Evolutionary conservation across 441 rosid species (phyloP), one percentile per base, ranked within the genome.

Genomic region (Eutrema salsugineum): DNA sequence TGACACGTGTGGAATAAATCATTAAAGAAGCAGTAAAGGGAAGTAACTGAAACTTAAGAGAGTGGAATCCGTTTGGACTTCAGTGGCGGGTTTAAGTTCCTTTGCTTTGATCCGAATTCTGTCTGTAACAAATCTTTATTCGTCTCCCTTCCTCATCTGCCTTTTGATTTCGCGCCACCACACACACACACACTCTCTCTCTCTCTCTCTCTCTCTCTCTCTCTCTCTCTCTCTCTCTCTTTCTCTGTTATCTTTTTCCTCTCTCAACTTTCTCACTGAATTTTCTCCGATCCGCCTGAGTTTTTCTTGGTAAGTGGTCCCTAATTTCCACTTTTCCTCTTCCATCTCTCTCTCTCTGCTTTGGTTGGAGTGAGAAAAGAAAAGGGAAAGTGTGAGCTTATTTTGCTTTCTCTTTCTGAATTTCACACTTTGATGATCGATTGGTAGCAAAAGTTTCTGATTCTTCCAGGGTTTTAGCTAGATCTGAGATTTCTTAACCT

Each of bases 111-210:
- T 42, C 73, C 44, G 63, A 75, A 73, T 73, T n/a, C n/a, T n/a
- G n/a, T n/a, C 72, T 49, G 35, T n/a, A 0, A 42, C 15, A 17
- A 5, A 3, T n/a, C 62, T 66, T 73, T 11, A 55, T 66, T 73
- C 66, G 3, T 65, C 71, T 28, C 19, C 64, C 64, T 55, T 63
- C 58, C 6, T 63, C 57, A 17, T 55, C 68, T 33, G 22, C 56
- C 38, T 66, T 38, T 7, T 40, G 38, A 73, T 66, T 73, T 73
- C 61, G 78, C 78, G 78, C 78, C 78, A 67, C 43, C 68, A 3
- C n/a, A n/a, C n/a, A n/a, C n/a, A n/a, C n/a, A n/a, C n/a, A n/a
- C 1, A 39, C 71, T 27, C 36, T 35, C 11, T 28, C 30, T 28
- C 30, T 28, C 5, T 28, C 30, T 28, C 30, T 28, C 5, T 28